Conservation (phyloP, 768 basidiomycete genomes). For the Suillus clintonianus region DNA sequence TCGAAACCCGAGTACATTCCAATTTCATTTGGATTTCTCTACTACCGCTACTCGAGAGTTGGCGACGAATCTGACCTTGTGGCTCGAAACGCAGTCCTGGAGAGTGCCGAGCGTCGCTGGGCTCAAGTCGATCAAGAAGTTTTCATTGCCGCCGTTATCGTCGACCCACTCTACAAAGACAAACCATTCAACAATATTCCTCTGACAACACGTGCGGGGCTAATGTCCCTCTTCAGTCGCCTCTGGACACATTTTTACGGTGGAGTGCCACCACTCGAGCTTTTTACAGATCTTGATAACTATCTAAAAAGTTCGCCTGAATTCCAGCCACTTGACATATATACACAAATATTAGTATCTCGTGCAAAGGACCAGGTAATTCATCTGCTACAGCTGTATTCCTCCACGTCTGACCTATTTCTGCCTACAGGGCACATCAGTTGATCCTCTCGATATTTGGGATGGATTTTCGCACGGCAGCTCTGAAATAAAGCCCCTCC, state of each 20-base stretch:
- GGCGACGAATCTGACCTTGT: conserved; percentile 1
- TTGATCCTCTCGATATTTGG: conserved; percentile 2
- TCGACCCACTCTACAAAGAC: conserved; percentile 24
- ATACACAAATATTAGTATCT: background rate
- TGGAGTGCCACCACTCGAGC: background rate
- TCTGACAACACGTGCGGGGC: background rate
- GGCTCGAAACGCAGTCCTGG: conserved; percentile 20
- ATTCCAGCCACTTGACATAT: background rate
- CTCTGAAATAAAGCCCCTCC: background rate
- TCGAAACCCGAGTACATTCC: conserved; percentile 33
- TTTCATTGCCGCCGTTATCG: too few species aligned
- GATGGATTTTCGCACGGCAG: background rate
- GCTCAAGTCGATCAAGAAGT: conserved; percentile 30
- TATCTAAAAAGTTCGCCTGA: background rate
- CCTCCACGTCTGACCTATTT: background rate
- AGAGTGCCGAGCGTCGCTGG: conserved; percentile 34
- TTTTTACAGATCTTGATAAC: background rate
- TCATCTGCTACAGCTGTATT: background rate
- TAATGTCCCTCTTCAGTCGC: background rate
- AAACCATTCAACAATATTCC: background rate
- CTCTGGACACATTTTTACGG: conserved; percentile 2
- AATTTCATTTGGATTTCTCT: conserved; percentile 31
- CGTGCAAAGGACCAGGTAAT: background rate
- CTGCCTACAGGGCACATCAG: background rate
- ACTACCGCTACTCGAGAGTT: conserved; percentile 9